Base-by-base conservation (phyloP, 352 stramenopile species). In the Globisporangium irregulare region DNA sequence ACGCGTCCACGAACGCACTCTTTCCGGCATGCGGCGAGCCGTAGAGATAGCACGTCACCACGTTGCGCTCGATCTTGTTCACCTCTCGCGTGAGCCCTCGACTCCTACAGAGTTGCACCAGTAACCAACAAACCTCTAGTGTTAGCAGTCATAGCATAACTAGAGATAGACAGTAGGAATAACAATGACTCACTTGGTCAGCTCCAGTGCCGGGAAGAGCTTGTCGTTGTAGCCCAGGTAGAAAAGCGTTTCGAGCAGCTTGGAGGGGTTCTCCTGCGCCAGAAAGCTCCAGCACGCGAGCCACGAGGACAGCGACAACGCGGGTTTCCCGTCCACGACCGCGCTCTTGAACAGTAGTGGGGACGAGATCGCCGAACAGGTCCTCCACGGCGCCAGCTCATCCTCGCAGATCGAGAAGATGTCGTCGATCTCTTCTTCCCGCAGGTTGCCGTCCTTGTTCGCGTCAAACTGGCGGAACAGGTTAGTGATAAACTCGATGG, bases 371-470 rank as follows among this genome's bases (percentile, higher is more conserved):
- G 75, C 73, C 9, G 83, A 89, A 59, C 81, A 91, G 4, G 75
- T 91, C 25, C 75, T 81, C 87, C 87, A 95, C 12, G 86, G 86
- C 25, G 84, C 72, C 62, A 77, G 67, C 51, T 81, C 80, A 54
- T 93, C 81, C 41, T 91, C 81, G 66, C 81, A 92, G 69, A 97
- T 95, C 8, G 83, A 90, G 66, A 97, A 97, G 64, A 97, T 85
- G 48, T 80, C 80, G 32, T 89, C 77, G 54, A 95, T 65, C 34
- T 95, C 85, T 55, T 89, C 80, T 43, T 85, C 74, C 2, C 68
- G 72, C 55, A 97, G 76, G 25, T 87, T 85, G 48, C 84, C 80
- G 65, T 95, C 87, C 73, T 93, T 92, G 71, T 95, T 88, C 6
- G 75, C 78, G 69, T 94, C 88, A 74, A 95, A 96, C 63, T 95